Conservation (phyloP, 2,329 filamentous ascomycete genomes). For the Xylariales sp. region DNA sequence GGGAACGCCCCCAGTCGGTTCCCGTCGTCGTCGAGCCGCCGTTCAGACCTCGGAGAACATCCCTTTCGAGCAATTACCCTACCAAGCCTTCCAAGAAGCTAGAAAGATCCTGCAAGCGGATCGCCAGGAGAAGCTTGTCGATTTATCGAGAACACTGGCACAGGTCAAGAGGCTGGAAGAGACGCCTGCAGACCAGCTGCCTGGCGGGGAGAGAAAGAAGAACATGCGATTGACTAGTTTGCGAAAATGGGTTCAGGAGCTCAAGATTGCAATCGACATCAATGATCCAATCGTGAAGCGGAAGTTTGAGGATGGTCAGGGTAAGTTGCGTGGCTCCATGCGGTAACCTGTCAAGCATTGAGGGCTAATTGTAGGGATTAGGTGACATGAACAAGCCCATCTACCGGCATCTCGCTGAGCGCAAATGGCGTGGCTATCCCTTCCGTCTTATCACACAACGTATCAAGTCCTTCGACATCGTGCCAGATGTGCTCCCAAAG, state of each 20-base stretch:
- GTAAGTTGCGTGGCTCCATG: conserved; percentile 43
- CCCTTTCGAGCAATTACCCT: conserved; percentile 90
- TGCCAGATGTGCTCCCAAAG: conserved; percentile 81
- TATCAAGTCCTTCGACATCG: conserved; percentile 77
- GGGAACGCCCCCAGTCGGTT: conserved; percentile 72
- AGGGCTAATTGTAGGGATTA: conserved; percentile 32
- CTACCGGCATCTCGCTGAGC: conserved; percentile 83
- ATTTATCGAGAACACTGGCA: conserved; percentile 63
- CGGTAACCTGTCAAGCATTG: not conserved
- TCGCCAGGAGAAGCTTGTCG: conserved; percentile 70
- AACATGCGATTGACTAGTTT: conserved; percentile 65
- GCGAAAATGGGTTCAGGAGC: conserved; percentile 64
- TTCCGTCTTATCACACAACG: conserved; percentile 77
- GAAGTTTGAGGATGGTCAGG: conserved; percentile 84
- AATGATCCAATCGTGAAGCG: conserved; percentile 94
- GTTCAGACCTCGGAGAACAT: conserved; percentile 61
- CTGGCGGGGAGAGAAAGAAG: conserved; percentile 61
- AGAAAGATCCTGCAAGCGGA: conserved; percentile 77
- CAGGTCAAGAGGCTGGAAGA: conserved; percentile 65
- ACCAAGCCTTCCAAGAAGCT: conserved; percentile 97
- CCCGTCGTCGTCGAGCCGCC: conserved; percentile 74
- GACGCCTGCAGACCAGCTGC: conserved; percentile 49
- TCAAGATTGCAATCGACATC: conserved; percentile 89
- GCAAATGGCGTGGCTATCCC: conserved; percentile 83
- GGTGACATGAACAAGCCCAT: conserved; percentile 96